Conservation (phyloP, 1,139 yeast species). For the Groenewaldozyma sp. region DNA sequence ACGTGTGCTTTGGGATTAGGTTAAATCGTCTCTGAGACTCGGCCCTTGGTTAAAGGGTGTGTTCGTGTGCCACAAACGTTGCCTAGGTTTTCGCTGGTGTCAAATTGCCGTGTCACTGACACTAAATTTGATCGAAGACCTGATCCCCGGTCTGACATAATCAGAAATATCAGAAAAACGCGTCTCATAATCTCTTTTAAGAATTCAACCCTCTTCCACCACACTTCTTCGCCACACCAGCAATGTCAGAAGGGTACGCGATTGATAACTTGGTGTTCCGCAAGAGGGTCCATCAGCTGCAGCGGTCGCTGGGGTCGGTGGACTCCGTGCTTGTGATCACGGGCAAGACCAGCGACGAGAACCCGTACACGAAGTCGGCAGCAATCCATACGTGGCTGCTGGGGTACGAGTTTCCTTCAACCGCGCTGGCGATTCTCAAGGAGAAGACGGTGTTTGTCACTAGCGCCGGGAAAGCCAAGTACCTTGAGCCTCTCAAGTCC, state of each 20-base stretch:
- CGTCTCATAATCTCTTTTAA: too few relatives aligned
- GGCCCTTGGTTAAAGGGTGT: too few relatives aligned
- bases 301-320: conserved; percentile 35
- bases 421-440: conserved; percentile 59
- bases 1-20: too few relatives aligned
- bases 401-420: conserved; percentile 93
- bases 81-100: too few relatives aligned
- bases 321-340: conserved; percentile 57
- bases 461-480: conserved; percentile 79
- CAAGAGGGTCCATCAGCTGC: conserved; percentile 36
- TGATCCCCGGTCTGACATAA: too few relatives aligned
- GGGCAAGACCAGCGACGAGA: conserved; percentile 79
- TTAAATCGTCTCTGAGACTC: too few relatives aligned
- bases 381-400: conserved; percentile 85
- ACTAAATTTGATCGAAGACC: too few relatives aligned
- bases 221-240: too few relatives aligned
- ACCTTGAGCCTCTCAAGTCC: conserved; percentile 48
- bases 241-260: conserved; percentile 1
- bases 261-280: conserved; percentile 39
- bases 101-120: too few relatives aligned
- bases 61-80: too few relatives aligned
- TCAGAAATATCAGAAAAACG: too few relatives aligned
- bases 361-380: conserved; percentile 85
- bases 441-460: conserved; percentile 62
- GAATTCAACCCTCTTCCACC: too few relatives aligned